Evolutionary conservation across 164 flowering plant species (phyloP).

Genomic region (Liquidambar formosana): DNA sequence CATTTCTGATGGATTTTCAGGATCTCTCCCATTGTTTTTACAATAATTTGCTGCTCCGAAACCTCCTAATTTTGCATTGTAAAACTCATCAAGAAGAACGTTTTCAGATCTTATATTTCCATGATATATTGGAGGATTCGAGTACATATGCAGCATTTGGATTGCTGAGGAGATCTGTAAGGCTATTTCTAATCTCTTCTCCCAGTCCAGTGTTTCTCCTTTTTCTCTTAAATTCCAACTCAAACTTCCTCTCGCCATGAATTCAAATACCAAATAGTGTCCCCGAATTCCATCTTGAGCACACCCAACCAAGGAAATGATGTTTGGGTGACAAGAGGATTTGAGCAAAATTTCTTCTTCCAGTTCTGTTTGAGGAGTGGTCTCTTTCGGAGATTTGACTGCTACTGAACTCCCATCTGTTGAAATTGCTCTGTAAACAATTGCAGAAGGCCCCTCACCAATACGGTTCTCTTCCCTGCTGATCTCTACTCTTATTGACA

Average conservation of each 20-base stretch:
- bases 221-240: slow-evolving; percentile 9
- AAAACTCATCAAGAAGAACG: slow-evolving; percentile 12
- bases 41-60: slow-evolving; percentile 17
- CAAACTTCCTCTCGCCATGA: slow-evolving; percentile 12
- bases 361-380: neutral
- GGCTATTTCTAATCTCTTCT: slow-evolving; percentile 13
- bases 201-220: slow-evolving; percentile 19
- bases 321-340: slow-evolving; percentile 16
- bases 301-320: slow-evolving; percentile 10
- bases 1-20: neutral
- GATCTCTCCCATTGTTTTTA: neutral
- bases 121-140: slow-evolving; percentile 14
- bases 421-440: slow-evolving; percentile 9
- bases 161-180: slow-evolving; percentile 14
- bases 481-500: neutral
- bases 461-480: slow-evolving; percentile 1
- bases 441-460: slow-evolving; percentile 16
- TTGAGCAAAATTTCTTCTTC: slow-evolving; percentile 19
- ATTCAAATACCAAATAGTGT: slow-evolving; percentile 14
- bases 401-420: slow-evolving; percentile 13
- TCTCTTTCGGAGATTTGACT: slow-evolving; percentile 2
- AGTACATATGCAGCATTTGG: slow-evolving; percentile 17
- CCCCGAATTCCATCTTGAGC: neutral
- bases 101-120: slow-evolving; percentile 13
- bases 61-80: slow-evolving; percentile 14